These are phyloP conservation scores for Pythium grandisporangium DNA, from an alignment of 352 stramenopile species.

Conservation along the genomic window DNA sequence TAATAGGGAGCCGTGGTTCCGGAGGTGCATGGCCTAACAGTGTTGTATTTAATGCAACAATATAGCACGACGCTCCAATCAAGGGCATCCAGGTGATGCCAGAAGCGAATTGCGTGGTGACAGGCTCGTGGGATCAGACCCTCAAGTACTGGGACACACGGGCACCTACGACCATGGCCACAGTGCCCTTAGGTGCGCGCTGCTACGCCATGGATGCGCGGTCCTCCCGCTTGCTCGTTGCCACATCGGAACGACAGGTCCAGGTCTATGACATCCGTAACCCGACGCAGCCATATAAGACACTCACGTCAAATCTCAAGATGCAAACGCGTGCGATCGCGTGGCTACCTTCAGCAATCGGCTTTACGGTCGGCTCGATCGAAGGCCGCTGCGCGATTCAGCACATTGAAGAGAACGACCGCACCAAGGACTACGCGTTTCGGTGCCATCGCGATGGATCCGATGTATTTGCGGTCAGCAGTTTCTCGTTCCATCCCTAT, in stretches of 20 bases:
- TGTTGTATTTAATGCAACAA: background rate
- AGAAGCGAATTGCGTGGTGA: constrained; percentile 87
- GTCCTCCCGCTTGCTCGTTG: constrained; percentile 91
- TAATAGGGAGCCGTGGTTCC: too few species aligned
- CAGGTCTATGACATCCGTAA: constrained; percentile 84
- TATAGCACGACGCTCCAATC: constrained; percentile 89
- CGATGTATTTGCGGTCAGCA: constrained; percentile 43
- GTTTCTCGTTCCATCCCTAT: constrained; percentile 86
- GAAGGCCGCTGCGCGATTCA: constrained; percentile 89
- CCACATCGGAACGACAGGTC: constrained; percentile 86
- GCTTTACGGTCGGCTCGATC: constrained; percentile 87
- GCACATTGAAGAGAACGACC: constrained; percentile 81
- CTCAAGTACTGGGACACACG: constrained; percentile 97
- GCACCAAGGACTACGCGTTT: constrained; percentile 86
- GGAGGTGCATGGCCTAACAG: too few species aligned
- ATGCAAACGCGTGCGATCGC: constrained; percentile 84
- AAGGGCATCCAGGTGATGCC: constrained; percentile 80
- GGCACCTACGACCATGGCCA: constrained; percentile 79
- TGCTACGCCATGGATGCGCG: constrained; percentile 93
- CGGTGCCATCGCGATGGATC: constrained; percentile 83
- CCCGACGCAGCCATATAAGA: constrained; percentile 83
- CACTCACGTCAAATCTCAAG: constrained; percentile 78
- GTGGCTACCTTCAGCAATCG: constrained; percentile 83
- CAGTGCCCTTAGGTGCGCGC: constrained; percentile 89
- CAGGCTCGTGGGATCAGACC: constrained; percentile 92